Conservation (phyloP, 352 stramenopile species). For the Phytophthora sojae region DNA sequence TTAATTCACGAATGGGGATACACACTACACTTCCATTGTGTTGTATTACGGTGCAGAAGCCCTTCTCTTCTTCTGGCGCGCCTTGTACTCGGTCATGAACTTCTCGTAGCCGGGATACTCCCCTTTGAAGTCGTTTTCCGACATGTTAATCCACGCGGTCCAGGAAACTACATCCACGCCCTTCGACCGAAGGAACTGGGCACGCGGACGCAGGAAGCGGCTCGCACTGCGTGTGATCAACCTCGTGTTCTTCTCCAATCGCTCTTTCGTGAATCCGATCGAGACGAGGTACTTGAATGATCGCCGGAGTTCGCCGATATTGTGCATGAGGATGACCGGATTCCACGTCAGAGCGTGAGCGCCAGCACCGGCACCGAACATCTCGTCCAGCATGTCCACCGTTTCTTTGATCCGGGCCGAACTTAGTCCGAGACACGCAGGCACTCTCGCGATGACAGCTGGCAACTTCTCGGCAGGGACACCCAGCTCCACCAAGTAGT, state of each 20-base stretch:
- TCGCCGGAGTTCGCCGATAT: conserved; percentile 43
- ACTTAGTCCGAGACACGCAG: conserved; percentile 50
- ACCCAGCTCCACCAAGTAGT: conserved; percentile 39
- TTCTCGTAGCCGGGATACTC: conserved; percentile 39
- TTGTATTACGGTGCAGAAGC: not conserved
- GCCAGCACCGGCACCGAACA: conserved; percentile 46
- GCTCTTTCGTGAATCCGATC: conserved; percentile 42
- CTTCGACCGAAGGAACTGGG: conserved; percentile 44
- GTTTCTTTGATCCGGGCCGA: conserved; percentile 51
- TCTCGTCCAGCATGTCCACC: conserved; percentile 44
- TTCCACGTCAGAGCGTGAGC: conserved; percentile 31
- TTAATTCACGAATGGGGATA: not conserved
- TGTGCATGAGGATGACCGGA: conserved; percentile 64
- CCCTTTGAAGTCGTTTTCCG: conserved; percentile 40
- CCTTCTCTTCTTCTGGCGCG: conserved; percentile 12
- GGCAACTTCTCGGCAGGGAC: conserved; percentile 41
- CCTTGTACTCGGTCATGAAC: conserved; percentile 23
- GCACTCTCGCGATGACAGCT: conserved; percentile 44
- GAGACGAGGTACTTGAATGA: conserved; percentile 51
- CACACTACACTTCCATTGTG: not conserved
- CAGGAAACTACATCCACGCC: conserved; percentile 25
- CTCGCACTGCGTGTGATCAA: conserved; percentile 56
- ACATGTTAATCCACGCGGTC: conserved; percentile 45
- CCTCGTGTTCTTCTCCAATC: conserved; percentile 34
- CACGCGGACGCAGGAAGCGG: conserved; percentile 53